phyloP scores from a whole-genome alignment of 2,329 filamentous ascomycete genomes.

The Colletotrichum scovillei region DNA sequence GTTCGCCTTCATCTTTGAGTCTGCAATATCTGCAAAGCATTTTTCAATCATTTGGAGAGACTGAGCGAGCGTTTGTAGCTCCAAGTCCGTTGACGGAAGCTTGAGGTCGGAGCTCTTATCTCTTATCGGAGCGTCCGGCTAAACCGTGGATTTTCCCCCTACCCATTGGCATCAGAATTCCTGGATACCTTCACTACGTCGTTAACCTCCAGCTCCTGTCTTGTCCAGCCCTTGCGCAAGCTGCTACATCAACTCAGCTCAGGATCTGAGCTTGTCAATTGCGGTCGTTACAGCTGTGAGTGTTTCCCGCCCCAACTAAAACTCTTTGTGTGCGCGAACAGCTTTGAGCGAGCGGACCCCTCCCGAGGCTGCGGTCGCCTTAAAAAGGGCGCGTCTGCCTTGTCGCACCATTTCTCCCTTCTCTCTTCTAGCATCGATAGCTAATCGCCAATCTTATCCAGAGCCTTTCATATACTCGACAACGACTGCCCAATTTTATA shows the following conservation, averaged over 20 bases:
- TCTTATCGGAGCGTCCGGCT: constrained; percentile 28
- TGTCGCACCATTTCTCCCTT: constrained; percentile 3
- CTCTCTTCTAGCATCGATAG: not conserved
- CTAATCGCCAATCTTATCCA: not conserved
- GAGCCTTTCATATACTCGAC: not conserved
- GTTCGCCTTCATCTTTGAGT: not conserved
- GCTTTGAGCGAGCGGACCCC: constrained; percentile 5
- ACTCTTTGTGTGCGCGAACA: not conserved
- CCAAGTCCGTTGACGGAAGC: not conserved
- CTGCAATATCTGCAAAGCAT: no score
- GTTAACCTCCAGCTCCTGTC: constrained; percentile 11
- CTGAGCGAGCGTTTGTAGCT: no score
- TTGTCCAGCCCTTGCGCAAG: constrained; percentile 6
- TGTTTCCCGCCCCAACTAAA: not conserved
- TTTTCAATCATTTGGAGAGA: no score
- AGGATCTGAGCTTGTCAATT: constrained; percentile 9
- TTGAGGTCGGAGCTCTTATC: constrained; percentile 31
- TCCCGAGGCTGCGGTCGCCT: constrained; percentile 23
- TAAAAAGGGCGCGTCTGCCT: constrained; percentile 17
- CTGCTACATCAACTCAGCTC: constrained; percentile 14
- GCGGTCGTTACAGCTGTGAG: not conserved
- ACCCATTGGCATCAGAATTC: constrained; percentile 16
- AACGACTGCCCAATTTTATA: not conserved
- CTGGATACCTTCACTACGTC: constrained; percentile 9
- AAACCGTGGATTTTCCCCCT: constrained; percentile 26